Conservation (phyloP, 257 asterid genomes). For the Solanum chmielewskii region DNA sequence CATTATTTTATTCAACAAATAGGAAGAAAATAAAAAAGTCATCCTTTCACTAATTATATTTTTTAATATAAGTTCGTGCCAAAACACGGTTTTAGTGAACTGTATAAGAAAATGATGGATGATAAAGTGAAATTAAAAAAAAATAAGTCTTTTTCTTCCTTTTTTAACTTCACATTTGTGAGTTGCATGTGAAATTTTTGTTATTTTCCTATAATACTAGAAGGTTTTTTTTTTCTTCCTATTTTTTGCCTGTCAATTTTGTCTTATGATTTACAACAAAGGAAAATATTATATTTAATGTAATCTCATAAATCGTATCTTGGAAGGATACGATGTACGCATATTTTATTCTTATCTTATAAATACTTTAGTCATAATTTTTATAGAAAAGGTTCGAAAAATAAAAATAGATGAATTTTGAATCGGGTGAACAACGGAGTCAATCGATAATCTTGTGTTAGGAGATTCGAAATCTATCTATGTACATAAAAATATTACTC, state of each 20-base stretch:
- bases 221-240: background rate
- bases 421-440: background rate
- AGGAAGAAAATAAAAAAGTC: background rate
- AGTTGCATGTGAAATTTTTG: background rate
- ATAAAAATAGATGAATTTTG: background rate
- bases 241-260: background rate
- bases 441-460: background rate
- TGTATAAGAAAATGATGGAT: constrained; percentile 16
- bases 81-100: constrained; percentile 27
- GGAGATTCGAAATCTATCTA: background rate
- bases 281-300: background rate
- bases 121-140: background rate
- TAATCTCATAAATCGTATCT: background rate
- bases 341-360: background rate
- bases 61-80: constrained; percentile 14
- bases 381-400: background rate
- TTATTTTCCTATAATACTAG: background rate
- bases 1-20: background rate
- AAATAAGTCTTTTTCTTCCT: background rate
- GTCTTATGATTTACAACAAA: background rate
- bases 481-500: background rate
- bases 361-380: rapidly evolving
- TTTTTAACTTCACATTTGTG: background rate
- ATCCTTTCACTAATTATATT: background rate
- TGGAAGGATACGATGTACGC: rapidly evolving